Evolutionary conservation across 352 stramenopile species (phyloP).

Genomic region (Pythium sp.): DNA sequence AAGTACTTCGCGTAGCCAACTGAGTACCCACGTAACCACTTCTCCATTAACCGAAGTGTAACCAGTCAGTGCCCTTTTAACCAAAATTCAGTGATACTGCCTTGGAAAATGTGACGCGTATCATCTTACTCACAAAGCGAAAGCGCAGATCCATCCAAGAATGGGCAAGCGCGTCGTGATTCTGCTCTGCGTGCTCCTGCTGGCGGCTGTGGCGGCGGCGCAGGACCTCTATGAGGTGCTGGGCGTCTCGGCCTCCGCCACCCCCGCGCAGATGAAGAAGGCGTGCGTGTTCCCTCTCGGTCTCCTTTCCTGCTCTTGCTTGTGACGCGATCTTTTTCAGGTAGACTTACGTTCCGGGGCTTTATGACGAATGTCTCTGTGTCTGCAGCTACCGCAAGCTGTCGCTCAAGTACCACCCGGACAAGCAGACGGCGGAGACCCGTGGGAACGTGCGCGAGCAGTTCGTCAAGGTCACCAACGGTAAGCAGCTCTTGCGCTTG

Average conservation of each 20-base stretch:
- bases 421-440: slow-evolving; percentile 86
- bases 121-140: too few species aligned
- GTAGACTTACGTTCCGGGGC: neutral
- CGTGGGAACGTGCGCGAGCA: slow-evolving; percentile 58
- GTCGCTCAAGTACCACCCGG: slow-evolving; percentile 93
- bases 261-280: slow-evolving; percentile 68
- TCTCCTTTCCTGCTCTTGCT: neutral
- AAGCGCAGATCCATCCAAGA: neutral
- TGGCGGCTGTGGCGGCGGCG: slow-evolving; percentile 33
- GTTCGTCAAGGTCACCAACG: slow-evolving; percentile 81
- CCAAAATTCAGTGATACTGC: too few species aligned
- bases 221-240: slow-evolving; percentile 73
- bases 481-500: slow-evolving; percentile 19
- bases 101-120: too few species aligned
- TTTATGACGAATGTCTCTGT: neutral
- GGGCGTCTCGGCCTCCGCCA: slow-evolving; percentile 49
- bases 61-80: neutral
- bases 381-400: slow-evolving; percentile 85
- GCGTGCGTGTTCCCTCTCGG: slow-evolving; percentile 30
- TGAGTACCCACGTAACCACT: neutral
- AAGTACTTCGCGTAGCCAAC: slow-evolving; percentile 34
- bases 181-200: slow-evolving; percentile 40
- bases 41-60: neutral
- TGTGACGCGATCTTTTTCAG: neutral
- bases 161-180: neutral